These are phyloP conservation scores for Pluteus cervinus DNA, from an alignment of 768 basidiomycete species.

Conservation along the genomic window DNA sequence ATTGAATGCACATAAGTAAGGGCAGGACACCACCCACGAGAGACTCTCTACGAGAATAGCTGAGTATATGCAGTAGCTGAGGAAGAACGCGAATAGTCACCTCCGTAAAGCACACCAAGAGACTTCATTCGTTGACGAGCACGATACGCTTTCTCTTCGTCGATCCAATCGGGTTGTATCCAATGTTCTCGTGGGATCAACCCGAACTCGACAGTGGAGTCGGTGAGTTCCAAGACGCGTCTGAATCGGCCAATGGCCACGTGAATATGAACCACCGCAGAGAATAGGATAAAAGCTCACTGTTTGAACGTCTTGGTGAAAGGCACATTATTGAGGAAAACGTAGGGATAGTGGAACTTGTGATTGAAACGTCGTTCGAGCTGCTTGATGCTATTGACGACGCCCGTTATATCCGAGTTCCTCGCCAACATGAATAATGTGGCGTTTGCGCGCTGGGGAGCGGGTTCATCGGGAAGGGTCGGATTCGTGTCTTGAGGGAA, in stretches of 20 bases:
- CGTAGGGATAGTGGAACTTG: slow-evolving; percentile 76
- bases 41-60: slow-evolving; percentile 15
- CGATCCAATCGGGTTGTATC: slow-evolving; percentile 74
- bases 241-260: slow-evolving; percentile 8
- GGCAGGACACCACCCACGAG: slow-evolving; percentile 18
- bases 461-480: too few species aligned
- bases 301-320: slow-evolving; percentile 74
- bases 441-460: slow-evolving; percentile 32
- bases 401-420: slow-evolving; percentile 55
- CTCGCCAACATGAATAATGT: slow-evolving; percentile 50
- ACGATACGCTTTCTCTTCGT: slow-evolving; percentile 57
- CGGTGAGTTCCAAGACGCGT: slow-evolving; percentile 19
- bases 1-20: not conserved
- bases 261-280: too few species aligned
- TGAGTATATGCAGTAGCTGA: not conserved
- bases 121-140: slow-evolving; percentile 58
- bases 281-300: slow-evolving; percentile 24
- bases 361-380: slow-evolving; percentile 82
- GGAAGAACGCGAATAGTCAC: slow-evolving; percentile 16
- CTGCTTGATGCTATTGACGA: slow-evolving; percentile 60
- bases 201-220: slow-evolving; percentile 43
- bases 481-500: too few species aligned
- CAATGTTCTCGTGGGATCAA: slow-evolving; percentile 65
- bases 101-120: slow-evolving; percentile 37
- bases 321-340: slow-evolving; percentile 82